Conservation (phyloP, 1,284 basidiomycete genomes). For the Ustilago cynodontis region DNA sequence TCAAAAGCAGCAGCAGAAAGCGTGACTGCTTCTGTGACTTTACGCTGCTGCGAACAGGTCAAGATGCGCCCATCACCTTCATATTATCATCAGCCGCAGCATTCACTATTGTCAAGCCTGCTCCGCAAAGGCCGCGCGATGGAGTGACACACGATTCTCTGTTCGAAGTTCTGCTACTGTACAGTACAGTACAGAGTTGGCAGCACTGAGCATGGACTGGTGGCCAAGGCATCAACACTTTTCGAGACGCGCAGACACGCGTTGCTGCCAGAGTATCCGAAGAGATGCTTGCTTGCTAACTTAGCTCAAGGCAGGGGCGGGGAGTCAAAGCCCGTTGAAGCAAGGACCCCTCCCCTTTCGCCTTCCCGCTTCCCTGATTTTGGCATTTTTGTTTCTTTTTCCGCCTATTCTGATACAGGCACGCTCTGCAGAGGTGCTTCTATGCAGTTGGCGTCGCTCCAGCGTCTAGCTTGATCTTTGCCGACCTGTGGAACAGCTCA, state of each 20-base stretch:
- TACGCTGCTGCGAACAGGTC: background rate
- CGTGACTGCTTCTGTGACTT: background rate
- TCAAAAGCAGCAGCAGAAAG: background rate
- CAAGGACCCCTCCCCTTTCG: too few relatives aligned
- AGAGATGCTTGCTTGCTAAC: background rate
- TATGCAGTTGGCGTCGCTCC: background rate
- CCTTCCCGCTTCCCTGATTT: background rate
- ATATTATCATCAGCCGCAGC: background rate
- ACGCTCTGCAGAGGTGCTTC: background rate
- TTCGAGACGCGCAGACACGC: constrained; percentile 1
- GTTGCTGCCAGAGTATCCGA: background rate
- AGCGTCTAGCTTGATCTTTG: background rate
- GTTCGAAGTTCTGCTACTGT: too few relatives aligned
- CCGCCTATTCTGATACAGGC: background rate
- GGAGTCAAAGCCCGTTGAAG: too few relatives aligned
- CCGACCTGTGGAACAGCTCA: background rate
- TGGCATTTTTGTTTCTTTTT: too few relatives aligned
- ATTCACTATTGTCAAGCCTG: too few relatives aligned
- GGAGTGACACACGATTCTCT: too few relatives aligned
- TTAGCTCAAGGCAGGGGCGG: background rate
- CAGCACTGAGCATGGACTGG: too few relatives aligned
- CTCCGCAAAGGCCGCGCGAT: too few relatives aligned
- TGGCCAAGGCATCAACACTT: background rate
- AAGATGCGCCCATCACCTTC: background rate
- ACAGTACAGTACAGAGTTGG: too few relatives aligned